Base-by-base conservation (phyloP, 768 basidiomycete species). In the Pisolithus tinctorius region DNA sequence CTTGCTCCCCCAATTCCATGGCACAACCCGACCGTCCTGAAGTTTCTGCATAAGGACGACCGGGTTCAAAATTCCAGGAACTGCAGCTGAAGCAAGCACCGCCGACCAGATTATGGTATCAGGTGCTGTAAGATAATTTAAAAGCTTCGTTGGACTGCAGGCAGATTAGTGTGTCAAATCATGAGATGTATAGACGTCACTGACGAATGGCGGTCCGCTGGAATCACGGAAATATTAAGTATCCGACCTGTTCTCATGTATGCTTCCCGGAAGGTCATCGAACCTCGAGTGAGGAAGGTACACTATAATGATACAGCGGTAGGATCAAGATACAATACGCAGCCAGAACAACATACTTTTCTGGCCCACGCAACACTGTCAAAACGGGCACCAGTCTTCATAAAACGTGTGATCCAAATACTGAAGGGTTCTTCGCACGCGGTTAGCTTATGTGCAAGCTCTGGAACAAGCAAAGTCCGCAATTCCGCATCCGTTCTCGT, bases 41-140 rank as follows among this genome's bases (percentile, higher is more conserved):
- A 85, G 77, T 68, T 95, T 97, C 63, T 92, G 88, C 88, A 99
- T 89, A 49, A 99, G 69, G 0, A 93, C 93, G 14, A 98, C 95
- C 4, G 95, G 93, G 58, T 96, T 94, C 39, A 97, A 66, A 58
- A 97, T 95, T 0, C 95, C 93, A 0, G 94, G 95, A 2, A 96
- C 94, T 23, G 95, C 94, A 3, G 94, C 93, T 4, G 91, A 93
- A 6, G 93, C 92, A 39, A 95, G 70, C 36, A 89, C 60, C 2
- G 86, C 85, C 41, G 80, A 84, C 87, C 86, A 90, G 49, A 89
- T 87, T 17, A 89, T 73, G 3, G 86, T 88, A 64, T 98, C 89
- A 0, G 96, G 96, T n/a, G 93, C 88, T 17, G 93, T 94, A 55
- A 97, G 80, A 62, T 96, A 93, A 65, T 98, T 99, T 10, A 99